Conservation (phyloP, 1,139 yeast genomes). For the Geotrichum siamense region DNA sequence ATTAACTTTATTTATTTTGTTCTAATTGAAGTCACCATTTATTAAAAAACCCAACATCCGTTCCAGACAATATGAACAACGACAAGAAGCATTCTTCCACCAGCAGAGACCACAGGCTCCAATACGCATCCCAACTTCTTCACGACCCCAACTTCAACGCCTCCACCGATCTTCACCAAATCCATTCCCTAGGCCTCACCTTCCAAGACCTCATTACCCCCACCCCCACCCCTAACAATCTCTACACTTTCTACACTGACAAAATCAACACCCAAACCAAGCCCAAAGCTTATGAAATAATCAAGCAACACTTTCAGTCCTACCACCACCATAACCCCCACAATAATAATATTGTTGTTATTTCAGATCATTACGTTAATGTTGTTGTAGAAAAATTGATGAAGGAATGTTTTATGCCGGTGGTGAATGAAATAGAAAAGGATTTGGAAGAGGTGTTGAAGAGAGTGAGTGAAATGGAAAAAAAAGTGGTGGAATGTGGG, state of each 20-base stretch:
- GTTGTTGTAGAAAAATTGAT: not conserved
- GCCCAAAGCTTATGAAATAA: not conserved
- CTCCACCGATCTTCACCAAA: not conserved
- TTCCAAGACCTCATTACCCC: slow-evolving; percentile 1
- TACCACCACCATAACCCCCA: no score
- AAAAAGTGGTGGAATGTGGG: not conserved
- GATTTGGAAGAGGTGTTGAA: not conserved
- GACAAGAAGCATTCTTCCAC: not conserved
- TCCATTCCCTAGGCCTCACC: slow-evolving; percentile 1
- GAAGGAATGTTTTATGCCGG: not conserved
- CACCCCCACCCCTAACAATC: not conserved
- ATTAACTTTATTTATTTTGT: no score
- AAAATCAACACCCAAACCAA: not conserved
- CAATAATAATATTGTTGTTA: no score
- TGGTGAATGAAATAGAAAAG: not conserved
- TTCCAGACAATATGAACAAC: not conserved
- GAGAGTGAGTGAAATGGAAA: not conserved
- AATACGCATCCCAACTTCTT: not conserved
- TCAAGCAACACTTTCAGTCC: not conserved
- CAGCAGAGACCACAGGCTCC: not conserved
- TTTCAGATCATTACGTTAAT: no score
- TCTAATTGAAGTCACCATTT: not conserved
- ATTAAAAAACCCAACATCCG: not conserved
- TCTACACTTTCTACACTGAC: no score
- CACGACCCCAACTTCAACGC: slow-evolving; percentile 1